Evolutionary conservation across 2,329 filamentous ascomycete species (phyloP).

Genomic region (Aspergillus versicolor): DNA sequence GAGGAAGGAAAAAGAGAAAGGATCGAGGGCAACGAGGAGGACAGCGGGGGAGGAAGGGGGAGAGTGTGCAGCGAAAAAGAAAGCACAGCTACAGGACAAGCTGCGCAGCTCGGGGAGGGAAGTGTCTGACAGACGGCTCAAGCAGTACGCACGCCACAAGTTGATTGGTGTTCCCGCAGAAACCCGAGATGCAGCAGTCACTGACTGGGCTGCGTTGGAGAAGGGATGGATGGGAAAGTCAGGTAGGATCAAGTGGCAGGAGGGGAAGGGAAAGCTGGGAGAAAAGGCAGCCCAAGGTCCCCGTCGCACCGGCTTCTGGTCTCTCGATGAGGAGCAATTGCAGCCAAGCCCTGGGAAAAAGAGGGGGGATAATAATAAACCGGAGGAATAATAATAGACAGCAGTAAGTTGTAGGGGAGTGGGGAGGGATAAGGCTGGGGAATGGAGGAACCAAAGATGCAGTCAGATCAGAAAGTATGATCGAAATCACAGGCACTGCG

Average conservation of each 20-base stretch:
- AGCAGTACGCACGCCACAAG: constrained; percentile 11
- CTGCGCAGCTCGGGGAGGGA: constrained; percentile 6
- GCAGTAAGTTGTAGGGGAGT: not conserved
- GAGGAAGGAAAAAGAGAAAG: constrained; percentile 3
- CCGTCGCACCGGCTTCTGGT: not conserved
- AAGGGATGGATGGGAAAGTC: constrained; percentile 5
- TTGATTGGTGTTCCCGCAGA: constrained; percentile 17
- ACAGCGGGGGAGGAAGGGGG: constrained; percentile 6
- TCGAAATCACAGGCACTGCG: not conserved
- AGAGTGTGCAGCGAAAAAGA: constrained; percentile 9
- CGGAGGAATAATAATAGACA: constrained; percentile 9
- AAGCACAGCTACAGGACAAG: constrained; percentile 10
- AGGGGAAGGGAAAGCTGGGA: not conserved
- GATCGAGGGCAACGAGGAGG: constrained; percentile 12
- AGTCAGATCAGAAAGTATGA: constrained; percentile 9
- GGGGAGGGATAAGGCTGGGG: constrained; percentile 7
- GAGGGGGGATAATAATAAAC: constrained; percentile 7
- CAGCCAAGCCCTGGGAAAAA: constrained; percentile 3
- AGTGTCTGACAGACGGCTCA: constrained; percentile 12
- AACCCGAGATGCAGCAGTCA: constrained; percentile 13
- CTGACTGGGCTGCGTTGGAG: constrained; percentile 2
- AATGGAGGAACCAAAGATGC: constrained; percentile 12
- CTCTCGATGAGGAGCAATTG: not conserved
- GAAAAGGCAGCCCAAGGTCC: constrained; percentile 3
- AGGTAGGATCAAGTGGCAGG: not conserved